Evolutionary conservation across 306 rosid species (phyloP).

Genomic region (Rosa chinensis): DNA sequence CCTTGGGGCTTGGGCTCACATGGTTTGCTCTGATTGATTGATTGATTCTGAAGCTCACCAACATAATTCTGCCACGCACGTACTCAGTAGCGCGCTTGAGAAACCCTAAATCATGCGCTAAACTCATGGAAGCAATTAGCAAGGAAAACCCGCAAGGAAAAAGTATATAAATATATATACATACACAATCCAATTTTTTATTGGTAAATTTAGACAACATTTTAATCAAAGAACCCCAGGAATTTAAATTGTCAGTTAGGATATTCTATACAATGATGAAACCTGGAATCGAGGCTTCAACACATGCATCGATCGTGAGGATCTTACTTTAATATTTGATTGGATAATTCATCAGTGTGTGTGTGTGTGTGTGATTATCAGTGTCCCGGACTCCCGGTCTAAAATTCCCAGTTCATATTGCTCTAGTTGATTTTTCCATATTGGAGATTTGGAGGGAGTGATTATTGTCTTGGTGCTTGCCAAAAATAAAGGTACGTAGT

Average conservation of each 20-base stretch:
- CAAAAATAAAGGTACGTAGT: no score
- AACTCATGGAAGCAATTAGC: slow-evolving; percentile 17
- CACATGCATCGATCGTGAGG: background rate
- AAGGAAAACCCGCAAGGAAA: background rate
- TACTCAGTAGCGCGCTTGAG: background rate
- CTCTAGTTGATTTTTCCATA: no score
- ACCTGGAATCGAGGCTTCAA: background rate
- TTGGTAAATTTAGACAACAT: background rate
- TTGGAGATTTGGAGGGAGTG: no score
- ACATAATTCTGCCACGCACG: background rate
- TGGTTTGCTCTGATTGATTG: slow-evolving; percentile 6
- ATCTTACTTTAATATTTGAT: background rate
- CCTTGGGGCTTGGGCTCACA: background rate
- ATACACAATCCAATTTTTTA: background rate
- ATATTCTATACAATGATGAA: background rate
- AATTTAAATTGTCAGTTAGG: background rate
- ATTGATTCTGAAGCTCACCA: background rate
- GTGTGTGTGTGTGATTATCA: no score
- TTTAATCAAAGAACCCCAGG: background rate
- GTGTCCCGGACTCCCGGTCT: no score
- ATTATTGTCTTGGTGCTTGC: no score
- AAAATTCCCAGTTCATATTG: no score
- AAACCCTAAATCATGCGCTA: slow-evolving; percentile 14
- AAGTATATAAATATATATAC: background rate
- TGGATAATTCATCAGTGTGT: no score